These are phyloP conservation scores for Lizonia empirigonia DNA, from an alignment of 2,329 filamentous ascomycete species.

Conservation along the genomic window DNA sequence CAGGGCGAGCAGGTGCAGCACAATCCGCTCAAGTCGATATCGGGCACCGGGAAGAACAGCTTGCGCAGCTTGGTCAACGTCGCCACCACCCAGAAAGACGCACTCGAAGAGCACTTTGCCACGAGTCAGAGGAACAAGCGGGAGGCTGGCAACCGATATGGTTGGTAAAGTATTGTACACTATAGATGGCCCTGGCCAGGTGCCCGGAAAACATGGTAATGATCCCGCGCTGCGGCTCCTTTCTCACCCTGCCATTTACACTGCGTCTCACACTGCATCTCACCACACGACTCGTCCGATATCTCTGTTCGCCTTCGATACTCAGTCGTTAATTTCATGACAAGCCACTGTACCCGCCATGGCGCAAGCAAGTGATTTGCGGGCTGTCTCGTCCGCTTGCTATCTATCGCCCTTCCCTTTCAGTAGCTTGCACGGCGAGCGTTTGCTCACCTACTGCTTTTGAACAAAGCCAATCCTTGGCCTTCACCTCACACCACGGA, in stretches of 20 bases:
- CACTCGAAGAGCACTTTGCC: constrained; percentile 90
- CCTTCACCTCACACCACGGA: background rate
- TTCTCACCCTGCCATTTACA: background rate
- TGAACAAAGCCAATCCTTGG: background rate
- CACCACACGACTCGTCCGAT: no score
- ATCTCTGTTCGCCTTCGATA: no score
- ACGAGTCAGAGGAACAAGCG: constrained; percentile 77
- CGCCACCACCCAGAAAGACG: constrained; percentile 80
- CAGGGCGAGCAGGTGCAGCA: constrained; percentile 72
- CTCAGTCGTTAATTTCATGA: no score
- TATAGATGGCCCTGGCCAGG: no score
- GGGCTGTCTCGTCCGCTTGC: background rate
- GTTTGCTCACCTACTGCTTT: background rate
- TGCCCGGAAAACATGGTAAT: no score
- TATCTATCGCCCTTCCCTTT: background rate
- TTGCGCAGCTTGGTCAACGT: constrained; percentile 85
- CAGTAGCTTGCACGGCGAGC: background rate
- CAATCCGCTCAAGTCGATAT: constrained; percentile 81
- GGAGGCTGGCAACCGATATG: constrained; percentile 82
- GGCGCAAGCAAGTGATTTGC: background rate
- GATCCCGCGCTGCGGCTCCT: no score
- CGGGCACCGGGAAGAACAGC: constrained; percentile 82
- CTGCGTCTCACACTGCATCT: no score
- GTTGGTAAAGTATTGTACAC: no score
- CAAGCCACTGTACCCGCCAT: background rate